Evolutionary conservation across 1,284 basidiomycete genomes (phyloP), one percentile per base, ranked within the genome.

Genomic region (Fistulinella cinereoalba): DNA sequence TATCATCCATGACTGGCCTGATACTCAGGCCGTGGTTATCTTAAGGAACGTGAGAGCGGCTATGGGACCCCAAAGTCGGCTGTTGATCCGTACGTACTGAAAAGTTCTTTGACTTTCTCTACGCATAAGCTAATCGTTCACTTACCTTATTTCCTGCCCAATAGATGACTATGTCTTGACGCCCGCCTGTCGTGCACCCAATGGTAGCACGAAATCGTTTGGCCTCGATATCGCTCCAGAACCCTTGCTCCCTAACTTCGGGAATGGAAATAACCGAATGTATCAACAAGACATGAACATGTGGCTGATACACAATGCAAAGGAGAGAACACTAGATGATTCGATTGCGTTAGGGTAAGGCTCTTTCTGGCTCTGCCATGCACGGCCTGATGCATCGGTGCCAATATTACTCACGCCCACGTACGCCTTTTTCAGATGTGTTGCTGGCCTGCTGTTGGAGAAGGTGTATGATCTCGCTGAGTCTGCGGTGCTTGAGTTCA

Each of bases 231-330:
- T 50, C 22, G 58, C 61, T 4, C 65, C 66, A 0, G 56, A 59
- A 32, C 65, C 61, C 15, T 33, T 66, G 47, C 37, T 68, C 18
- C 50, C 60, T 8, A 66, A 63, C 52, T 61, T 67, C 37, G 65
- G 59, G 7, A 47, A 51, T 11, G 57, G 66, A 13, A 56, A 37
- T 45, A 49, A 47, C 19, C 42, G 55, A 0, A 47, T 50, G 41
- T 67, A 66, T 44, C 51, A 63, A 34, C 56, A 52, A 27, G 65
- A 68, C 37, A 4, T 68, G 34, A 51, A 49, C 33, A 64, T 67
- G 64, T 58, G 55, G 57, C 15, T 58, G 12, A 5, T 55, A 16
- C 50, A 51, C 15, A 66, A 66, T 13, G 52, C 51, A 7, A 64
- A 54, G 42, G 63, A 65, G 38, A 56, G 57, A 11, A 55, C 50